Conservation (phyloP, 2,329 filamentous ascomycete species). For the Ophiobolus disseminans region DNA sequence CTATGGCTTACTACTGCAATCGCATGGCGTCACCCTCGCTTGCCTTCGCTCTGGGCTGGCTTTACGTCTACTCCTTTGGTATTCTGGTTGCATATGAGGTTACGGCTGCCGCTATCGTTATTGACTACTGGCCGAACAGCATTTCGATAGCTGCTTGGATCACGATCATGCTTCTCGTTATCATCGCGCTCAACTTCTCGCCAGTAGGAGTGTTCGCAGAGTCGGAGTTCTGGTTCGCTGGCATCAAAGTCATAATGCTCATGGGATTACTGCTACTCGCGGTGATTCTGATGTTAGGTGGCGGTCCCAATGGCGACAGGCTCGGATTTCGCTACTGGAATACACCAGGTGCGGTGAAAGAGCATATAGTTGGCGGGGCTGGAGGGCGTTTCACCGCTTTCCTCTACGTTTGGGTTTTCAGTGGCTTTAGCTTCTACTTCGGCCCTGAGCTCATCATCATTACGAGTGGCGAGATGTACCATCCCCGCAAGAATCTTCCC, state of each 20-base stretch:
- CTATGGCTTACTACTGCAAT: constrained; percentile 7
- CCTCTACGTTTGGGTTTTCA: constrained; percentile 60
- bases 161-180: constrained; percentile 59
- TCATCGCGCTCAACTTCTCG: constrained; percentile 23
- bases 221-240: constrained; percentile 8
- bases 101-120: constrained; percentile 64
- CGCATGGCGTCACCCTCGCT: constrained; percentile 5
- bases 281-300: neutral
- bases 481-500: constrained; percentile 71
- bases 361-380: neutral
- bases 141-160: constrained; percentile 63
- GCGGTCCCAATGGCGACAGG: neutral
- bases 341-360: neutral
- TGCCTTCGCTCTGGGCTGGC: constrained; percentile 10
- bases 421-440: constrained; percentile 47
- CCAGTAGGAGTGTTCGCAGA: constrained; percentile 41
- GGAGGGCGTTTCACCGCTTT: constrained; percentile 66
- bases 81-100: constrained; percentile 66
- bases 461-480: constrained; percentile 69
- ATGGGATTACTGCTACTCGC: neutral
- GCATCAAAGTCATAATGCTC: neutral
- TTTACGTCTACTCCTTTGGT: constrained; percentile 67
- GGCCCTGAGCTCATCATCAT: constrained; percentile 64
- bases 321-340: neutral
- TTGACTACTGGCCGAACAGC: constrained; percentile 64